phyloP scores from a whole-genome alignment of 495 filamentous ascomycete genomes.

The Oidiodendron maius region DNA sequence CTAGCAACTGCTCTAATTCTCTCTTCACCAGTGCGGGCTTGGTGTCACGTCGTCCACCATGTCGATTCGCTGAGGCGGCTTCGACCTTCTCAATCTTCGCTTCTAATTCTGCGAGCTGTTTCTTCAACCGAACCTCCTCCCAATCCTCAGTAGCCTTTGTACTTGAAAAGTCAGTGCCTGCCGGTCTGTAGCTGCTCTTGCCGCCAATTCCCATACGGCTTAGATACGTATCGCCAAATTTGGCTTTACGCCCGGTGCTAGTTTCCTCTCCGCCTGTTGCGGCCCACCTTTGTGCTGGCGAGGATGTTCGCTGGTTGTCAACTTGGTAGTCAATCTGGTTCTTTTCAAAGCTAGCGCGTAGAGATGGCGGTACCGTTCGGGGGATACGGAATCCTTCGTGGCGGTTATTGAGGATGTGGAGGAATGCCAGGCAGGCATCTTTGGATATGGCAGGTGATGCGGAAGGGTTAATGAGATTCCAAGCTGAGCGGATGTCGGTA shows the following conservation, averaged over 20 bases:
- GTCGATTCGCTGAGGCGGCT: conserved; percentile 51
- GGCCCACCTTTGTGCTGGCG: conserved; percentile 56
- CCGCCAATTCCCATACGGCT: conserved; percentile 81
- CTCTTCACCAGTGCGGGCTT: conserved; percentile 85
- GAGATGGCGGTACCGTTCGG: conserved; percentile 81
- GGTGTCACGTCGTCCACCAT: conserved; percentile 51
- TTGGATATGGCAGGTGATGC: conserved; percentile 77
- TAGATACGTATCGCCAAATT: conserved; percentile 95
- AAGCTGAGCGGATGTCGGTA: conserved; percentile 86
- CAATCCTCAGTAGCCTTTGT: conserved; percentile 70
- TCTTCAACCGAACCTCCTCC: conserved; percentile 94
- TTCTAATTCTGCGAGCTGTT: conserved; percentile 84
- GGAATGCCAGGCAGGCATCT: conserved; percentile 87
- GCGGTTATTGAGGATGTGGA: conserved; percentile 90
- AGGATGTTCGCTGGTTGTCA: conserved; percentile 57
- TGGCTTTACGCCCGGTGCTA: conserved; percentile 78
- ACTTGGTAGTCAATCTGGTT: conserved; percentile 94
- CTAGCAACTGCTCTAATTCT: conserved; percentile 84
- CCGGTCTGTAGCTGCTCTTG: conserved; percentile 58
- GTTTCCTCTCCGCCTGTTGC: conserved; percentile 62
- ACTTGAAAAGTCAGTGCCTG: conserved; percentile 74
- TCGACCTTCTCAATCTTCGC: conserved; percentile 74
- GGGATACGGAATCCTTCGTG: conserved; percentile 95
- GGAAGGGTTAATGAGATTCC: conserved; percentile 94
- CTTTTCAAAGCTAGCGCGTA: conserved; percentile 86